Evolutionary conservation across 179 eudicot genomes (phyloP).

Genomic region (Beta corolliflora): DNA sequence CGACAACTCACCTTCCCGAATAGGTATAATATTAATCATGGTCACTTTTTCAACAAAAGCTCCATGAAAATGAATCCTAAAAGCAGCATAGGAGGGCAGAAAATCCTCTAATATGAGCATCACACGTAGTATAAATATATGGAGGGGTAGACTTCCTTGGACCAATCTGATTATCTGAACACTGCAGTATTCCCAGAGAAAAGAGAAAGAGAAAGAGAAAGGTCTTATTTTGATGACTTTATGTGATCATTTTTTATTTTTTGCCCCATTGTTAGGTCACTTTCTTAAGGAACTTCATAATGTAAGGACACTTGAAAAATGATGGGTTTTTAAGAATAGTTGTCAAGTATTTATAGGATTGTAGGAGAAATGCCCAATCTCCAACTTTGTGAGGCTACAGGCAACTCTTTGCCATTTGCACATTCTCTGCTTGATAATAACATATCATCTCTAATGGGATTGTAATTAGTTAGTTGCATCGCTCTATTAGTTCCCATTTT

Average conservation of each 20-base stretch:
- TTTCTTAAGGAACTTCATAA: background rate
- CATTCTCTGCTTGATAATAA: background rate
- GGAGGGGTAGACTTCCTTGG: background rate
- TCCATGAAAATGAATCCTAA: background rate
- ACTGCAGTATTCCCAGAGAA: too few relatives aligned
- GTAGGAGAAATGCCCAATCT: background rate
- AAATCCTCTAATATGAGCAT: too few relatives aligned
- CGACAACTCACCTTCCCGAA: background rate
- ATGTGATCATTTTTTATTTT: background rate
- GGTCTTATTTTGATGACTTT: background rate
- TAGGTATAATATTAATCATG: background rate
- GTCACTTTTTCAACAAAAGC: constrained; percentile 4
- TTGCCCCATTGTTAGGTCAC: constrained; percentile 4
- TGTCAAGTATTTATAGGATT: constrained; percentile 5
- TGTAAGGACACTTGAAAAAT: background rate
- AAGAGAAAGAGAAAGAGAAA: too few relatives aligned
- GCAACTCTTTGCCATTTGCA: background rate
- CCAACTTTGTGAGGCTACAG: constrained; percentile 1
- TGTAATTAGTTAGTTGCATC: background rate
- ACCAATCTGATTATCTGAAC: background rate
- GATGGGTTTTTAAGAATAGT: background rate
- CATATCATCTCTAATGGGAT: background rate
- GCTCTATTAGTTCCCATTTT: background rate
- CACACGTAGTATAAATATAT: too few relatives aligned
- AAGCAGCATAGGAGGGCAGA: background rate